These are phyloP conservation scores for Neonectria punicea DNA, from an alignment of 2,329 filamentous ascomycete genomes.

Conservation along the genomic window DNA sequence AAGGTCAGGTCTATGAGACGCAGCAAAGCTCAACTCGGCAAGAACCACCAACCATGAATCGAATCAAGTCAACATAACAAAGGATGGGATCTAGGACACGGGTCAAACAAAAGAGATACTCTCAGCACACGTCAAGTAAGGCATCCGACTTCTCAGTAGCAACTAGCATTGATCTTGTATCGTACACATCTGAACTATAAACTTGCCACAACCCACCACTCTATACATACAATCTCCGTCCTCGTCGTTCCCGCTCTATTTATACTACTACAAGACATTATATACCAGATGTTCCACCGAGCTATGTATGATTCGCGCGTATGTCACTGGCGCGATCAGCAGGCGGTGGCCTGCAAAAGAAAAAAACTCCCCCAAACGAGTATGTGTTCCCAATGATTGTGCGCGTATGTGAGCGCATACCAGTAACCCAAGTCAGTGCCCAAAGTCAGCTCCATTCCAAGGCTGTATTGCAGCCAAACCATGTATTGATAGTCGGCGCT, in stretches of 20 bases:
- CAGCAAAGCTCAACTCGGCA: background rate
- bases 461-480: slow-evolving; percentile 24
- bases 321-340: slow-evolving; percentile 13
- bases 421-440: slow-evolving; percentile 27
- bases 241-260: background rate
- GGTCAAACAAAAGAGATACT: background rate
- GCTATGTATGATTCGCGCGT: slow-evolving; percentile 23
- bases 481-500: slow-evolving; percentile 17
- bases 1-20: background rate
- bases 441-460: slow-evolving; percentile 27
- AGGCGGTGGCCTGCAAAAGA: slow-evolving; percentile 9
- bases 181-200: slow-evolving; percentile 29
- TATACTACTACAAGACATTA: slow-evolving; percentile 43
- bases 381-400: slow-evolving; percentile 25
- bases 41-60: background rate
- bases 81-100: background rate
- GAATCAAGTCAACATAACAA: background rate
- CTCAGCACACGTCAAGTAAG: background rate
- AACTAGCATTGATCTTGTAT: slow-evolving; percentile 27
- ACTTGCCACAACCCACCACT: background rate
- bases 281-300: slow-evolving; percentile 34
- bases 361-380: slow-evolving; percentile 9
- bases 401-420: slow-evolving; percentile 27
- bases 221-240: slow-evolving; percentile 25
- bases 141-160: background rate